Base-by-base conservation (phyloP, 106 monocot species). In the Dendrobium huoshanense region DNA sequence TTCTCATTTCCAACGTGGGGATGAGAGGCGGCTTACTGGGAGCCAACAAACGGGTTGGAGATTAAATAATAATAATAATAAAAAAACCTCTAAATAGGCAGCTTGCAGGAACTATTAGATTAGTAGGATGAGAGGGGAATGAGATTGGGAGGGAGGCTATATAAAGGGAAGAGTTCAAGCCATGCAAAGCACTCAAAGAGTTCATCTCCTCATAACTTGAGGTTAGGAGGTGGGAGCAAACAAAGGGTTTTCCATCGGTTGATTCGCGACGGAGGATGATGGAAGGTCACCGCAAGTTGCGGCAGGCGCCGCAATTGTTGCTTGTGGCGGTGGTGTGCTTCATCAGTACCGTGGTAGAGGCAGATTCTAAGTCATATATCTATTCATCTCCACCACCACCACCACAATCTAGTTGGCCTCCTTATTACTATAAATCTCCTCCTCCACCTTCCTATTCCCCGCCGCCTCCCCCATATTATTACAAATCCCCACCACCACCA, bases 361-460 rank as follows among this genome's bases (percentile, higher is more conserved):
- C 79, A 17, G 44, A 44, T 18, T 59, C 59, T 44, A 44, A 44
- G 5, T 18, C 40, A 17, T 79, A 79, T 67, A 9, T 25, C 22
- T 79, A 15, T 73, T 43, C 74, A 17, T 29, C 74, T 20, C 74
- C 74, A 6, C 74, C 74, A 6, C 74, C 74, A 1, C 27, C 72
- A 10, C 33, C 72, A 51, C 3, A 51, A 25, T 13, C 72, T 9
- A 6, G 1, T 7, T 27, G 4, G 1, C 72, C 33, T 16, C 74
- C 74, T 1, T 79, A 79, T 54, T 15, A 79, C 10, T 73, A 73
- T 73, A 15, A 73, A 42, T 73, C 73, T 73, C 73, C 40, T 0
- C 73, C 40, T 40, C 37, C 37, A 37, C 70, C 29, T 37, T 37
- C 37, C 41, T 40, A 19, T 73, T 37, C 37, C 37, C 37, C 37